Base-by-base conservation (phyloP, 192 early-diverging fungal genomes). In the Linderina pennispora region DNA sequence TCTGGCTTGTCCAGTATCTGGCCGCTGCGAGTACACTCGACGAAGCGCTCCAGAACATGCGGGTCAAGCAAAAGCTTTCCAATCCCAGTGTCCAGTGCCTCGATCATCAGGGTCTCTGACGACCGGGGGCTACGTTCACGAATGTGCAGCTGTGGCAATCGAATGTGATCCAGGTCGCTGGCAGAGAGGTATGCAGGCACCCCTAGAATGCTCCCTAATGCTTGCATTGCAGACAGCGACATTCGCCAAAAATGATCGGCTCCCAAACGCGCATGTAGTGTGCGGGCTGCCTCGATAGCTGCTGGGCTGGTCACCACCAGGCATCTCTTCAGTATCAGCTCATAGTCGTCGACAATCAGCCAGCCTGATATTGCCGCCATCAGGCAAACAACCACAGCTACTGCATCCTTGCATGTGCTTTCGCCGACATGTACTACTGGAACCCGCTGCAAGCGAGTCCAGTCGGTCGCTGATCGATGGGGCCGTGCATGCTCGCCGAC, bases 41-140 rank as follows among this genome's bases (percentile, higher is more conserved):
- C 16, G 5, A 21, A 45, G n/a, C 23, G 17, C 8, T 6, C 40
- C 13, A 68, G 20, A 19, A 61, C 23, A 9, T 4, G 35, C 1
- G 57, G 58, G 21, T 68, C 57, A 6, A 61, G 45, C 31, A 68
- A 19, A 44, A 68, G 31, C 9, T 32, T 23, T 7, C 40, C 25
- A 2, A 55, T 9, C 17, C 65, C 65, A 0, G 38, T 39, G 16
- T 49, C 40, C 24, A 68, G 48, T 3, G 45, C 58, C 46, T 59
- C 21, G 8, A 57, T 53, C 48, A 53, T 41, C 28, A 68, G 25
- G 15, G 58, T 43, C 16, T 68, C 65, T 33, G 31, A 48, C 18
- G 65, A 68, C 31, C 45, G 44, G 33, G 65, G 58, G 19, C 48
- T 61, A 37, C 48, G 51, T 22, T 54, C 48, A 20, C 65, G 65